A percentile compares a stretch with the other conserved stretches of the same genome.
These are phyloP conservation scores for Vitis labrusca DNA, from an alignment of 164 flowering plant genomes.

Conservation along the genomic window DNA sequence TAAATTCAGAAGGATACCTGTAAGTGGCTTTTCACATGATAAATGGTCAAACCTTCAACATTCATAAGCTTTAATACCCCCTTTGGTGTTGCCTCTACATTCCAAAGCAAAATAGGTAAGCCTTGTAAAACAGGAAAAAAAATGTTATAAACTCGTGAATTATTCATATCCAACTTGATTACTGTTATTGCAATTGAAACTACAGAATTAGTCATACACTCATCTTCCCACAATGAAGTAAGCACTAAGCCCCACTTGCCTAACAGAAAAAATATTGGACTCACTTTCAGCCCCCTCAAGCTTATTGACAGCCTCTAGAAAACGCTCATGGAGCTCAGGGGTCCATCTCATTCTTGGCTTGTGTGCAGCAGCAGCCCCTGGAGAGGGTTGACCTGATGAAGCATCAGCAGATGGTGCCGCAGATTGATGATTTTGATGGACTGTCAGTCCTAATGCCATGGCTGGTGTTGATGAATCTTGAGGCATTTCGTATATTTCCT, in stretches of 20 bases:
- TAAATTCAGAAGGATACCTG: constrained; percentile 35
- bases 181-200: background rate
- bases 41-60: constrained; percentile 62
- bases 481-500: constrained; percentile 58
- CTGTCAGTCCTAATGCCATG: constrained; percentile 9
- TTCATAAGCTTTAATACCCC: constrained; percentile 63
- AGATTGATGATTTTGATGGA: constrained; percentile 14
- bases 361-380: constrained; percentile 37
- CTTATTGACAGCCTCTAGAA: constrained; percentile 47
- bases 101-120: constrained; percentile 9
- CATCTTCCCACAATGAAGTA: background rate
- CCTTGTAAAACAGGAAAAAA: background rate
- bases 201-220: background rate
- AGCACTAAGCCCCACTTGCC: background rate
- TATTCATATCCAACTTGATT: background rate
- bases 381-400: constrained; percentile 31
- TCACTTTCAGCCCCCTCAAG: constrained; percentile 64
- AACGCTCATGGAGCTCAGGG: constrained; percentile 53
- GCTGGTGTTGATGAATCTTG: constrained; percentile 26
- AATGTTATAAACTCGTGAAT: background rate
- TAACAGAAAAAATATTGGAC: constrained; percentile 7
- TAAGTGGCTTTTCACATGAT: constrained; percentile 71
- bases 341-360: constrained; percentile 64
- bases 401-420: constrained; percentile 25
- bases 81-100: constrained; percentile 74